phyloP scores from a whole-genome alignment of 805 yeast genomes.

The Schwanniomyces occidentalis region DNA sequence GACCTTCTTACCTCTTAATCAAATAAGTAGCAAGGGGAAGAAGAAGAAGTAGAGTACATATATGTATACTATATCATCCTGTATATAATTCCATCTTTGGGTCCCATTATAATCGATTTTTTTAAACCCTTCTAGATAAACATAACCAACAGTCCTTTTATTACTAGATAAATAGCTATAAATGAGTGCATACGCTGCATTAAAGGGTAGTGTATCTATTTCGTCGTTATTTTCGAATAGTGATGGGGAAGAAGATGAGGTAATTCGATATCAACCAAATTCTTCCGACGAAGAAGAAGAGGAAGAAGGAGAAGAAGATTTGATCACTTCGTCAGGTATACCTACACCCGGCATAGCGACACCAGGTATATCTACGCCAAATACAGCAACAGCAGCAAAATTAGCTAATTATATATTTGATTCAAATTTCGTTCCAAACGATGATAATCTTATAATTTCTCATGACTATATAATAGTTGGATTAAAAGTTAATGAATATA shows the following conservation, averaged over 20 bases:
- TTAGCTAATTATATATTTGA: conserved; percentile 1
- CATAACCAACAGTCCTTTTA: no score
- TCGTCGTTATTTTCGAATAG: conserved; percentile 11
- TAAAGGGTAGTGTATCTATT: conserved; percentile 16
- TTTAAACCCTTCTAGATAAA: no score
- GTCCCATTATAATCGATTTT: background rate
- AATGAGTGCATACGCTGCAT: conserved; percentile 39
- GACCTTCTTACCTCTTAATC: background rate
- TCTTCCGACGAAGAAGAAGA: conserved; percentile 26
- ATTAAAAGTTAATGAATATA: conserved; percentile 40
- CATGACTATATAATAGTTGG: conserved; percentile 39
- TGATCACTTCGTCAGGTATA: background rate
- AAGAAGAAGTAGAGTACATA: no score
- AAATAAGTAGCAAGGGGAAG: background rate
- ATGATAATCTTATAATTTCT: conserved; percentile 37
- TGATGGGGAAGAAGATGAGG: conserved; percentile 15
- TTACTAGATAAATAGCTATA: no score
- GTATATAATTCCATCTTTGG: background rate
- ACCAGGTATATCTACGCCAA: no score
- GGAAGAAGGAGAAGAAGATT: conserved; percentile 2
- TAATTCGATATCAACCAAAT: conserved; percentile 25
- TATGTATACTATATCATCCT: no score
- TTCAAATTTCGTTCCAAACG: conserved; percentile 40
- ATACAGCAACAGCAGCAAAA: conserved; percentile 1
- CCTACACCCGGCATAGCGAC: conserved; percentile 1